Conservation (phyloP, 495 filamentous ascomycete species). For the Penicillium bialowiezense region DNA sequence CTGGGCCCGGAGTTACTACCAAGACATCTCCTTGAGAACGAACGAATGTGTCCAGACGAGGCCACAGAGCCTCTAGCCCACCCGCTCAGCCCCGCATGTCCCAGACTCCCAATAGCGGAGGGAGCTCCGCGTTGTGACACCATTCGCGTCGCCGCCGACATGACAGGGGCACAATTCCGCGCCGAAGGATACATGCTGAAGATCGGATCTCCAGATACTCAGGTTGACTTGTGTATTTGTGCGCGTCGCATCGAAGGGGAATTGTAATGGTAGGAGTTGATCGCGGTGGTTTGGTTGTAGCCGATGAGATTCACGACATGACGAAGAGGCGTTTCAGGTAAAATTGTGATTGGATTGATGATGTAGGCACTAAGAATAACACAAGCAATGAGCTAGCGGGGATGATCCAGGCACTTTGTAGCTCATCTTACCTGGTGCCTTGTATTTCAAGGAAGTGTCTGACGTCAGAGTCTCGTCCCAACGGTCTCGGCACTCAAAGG, state of each 20-base stretch:
- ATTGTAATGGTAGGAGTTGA: not conserved
- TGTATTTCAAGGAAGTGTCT: not conserved
- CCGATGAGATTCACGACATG: constrained; percentile 16
- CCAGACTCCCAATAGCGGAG: constrained; percentile 1
- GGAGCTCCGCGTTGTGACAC: not conserved
- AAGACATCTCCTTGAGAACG: not conserved
- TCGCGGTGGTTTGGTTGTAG: not conserved
- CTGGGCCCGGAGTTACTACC: not conserved
- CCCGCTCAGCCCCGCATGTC: not conserved
- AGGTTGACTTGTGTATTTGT: not conserved
- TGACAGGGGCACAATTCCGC: constrained; percentile 12
- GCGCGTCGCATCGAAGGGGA: not conserved
- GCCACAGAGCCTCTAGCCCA: not conserved
- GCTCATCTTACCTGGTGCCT: not conserved
- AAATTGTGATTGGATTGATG: not conserved
- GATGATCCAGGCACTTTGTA: constrained; percentile 15
- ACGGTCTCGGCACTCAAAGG: not conserved
- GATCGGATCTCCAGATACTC: not conserved
- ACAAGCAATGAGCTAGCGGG: constrained; percentile 8
- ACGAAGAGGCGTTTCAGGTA: constrained; percentile 20
- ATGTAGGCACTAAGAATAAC: not conserved
- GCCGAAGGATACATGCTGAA: constrained; percentile 13
- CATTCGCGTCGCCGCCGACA: constrained; percentile 3
- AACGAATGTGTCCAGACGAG: not conserved
- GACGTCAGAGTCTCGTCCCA: not conserved